Conservation (phyloP, 2,329 filamentous ascomycete species). For the Cladosporium sp. region DNA sequence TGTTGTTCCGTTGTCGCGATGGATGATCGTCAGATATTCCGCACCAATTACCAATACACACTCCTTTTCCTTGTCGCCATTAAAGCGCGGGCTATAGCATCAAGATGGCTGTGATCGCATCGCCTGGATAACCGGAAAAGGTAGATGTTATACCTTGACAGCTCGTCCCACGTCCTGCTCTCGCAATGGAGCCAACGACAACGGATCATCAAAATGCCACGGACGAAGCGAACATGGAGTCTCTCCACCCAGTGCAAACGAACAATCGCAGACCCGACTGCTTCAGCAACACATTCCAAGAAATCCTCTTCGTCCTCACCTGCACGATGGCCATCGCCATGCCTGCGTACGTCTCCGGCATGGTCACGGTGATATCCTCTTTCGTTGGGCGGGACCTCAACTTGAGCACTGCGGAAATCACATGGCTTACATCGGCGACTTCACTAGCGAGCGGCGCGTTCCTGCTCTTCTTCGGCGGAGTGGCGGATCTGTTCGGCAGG, state of each 20-base stretch:
- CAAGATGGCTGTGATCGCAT: too few relatives aligned
- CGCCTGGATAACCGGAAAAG: too few relatives aligned
- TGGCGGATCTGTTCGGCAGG: conserved; percentile 60
- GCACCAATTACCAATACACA: too few relatives aligned
- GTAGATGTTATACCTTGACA: too few relatives aligned
- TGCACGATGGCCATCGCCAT: conserved; percentile 65
- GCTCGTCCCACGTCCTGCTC: too few relatives aligned
- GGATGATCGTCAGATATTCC: too few relatives aligned
- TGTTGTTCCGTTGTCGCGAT: too few relatives aligned
- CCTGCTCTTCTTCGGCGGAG: conserved; percentile 61
- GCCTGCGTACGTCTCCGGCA: conserved; percentile 56
- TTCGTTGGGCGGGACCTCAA: conserved; percentile 56
- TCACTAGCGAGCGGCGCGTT: conserved; percentile 62
- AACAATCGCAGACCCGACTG: conserved; percentile 47
- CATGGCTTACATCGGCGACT: conserved; percentile 63
- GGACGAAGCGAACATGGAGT: conserved; percentile 7
- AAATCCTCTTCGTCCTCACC: conserved; percentile 62
- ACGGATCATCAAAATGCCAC: not conserved
- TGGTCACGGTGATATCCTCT: conserved; percentile 58
- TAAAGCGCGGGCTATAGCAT: too few relatives aligned
- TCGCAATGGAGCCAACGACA: too few relatives aligned
- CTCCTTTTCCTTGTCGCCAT: too few relatives aligned
- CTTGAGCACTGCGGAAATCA: conserved; percentile 63
- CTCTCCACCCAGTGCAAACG: conserved; percentile 18
- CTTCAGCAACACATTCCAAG: conserved; percentile 60